Conservation (phyloP, 2,329 filamentous ascomycete species). For the Colletotrichum acutatum region DNA sequence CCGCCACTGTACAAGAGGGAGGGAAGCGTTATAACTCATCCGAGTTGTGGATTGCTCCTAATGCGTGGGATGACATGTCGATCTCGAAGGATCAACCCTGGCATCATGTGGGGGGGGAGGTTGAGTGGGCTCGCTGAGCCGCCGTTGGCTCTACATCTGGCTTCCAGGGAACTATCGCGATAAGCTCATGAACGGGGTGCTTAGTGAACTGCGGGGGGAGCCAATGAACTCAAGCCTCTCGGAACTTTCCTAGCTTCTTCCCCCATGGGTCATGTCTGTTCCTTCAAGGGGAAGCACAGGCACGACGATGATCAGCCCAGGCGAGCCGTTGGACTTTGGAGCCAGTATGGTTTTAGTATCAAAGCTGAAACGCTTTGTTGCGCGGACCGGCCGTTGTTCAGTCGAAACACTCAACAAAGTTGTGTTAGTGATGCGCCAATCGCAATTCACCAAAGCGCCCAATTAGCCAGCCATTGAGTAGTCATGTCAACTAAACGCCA, state of each 20-base stretch:
- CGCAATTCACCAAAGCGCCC: neutral
- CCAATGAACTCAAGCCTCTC: conserved; percentile 10
- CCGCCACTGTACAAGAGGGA: neutral
- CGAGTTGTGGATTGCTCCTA: neutral
- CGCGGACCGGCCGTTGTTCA: conserved; percentile 19
- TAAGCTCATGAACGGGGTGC: conserved; percentile 19
- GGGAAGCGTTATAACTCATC: neutral
- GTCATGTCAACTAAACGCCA: conserved; percentile 3
- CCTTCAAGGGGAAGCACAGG: neutral
- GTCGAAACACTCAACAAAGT: conserved; percentile 26
- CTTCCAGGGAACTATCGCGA: neutral
- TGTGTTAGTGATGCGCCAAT: conserved; percentile 18
- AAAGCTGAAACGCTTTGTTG: conserved; percentile 28
- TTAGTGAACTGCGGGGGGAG: neutral
- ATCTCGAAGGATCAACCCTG: conserved; percentile 1
- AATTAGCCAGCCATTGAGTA: neutral
- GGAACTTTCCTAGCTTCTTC: neutral
- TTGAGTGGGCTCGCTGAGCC: neutral
- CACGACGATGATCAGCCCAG: neutral
- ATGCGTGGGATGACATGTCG: conserved; percentile 27
- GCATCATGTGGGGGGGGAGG: neutral
- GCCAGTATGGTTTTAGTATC: conserved; percentile 5
- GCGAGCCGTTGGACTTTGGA: neutral
- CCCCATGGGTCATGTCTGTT: neutral
- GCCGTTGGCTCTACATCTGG: neutral